A percentile compares a stretch with the other conserved stretches of the same genome.
phyloP scores from a whole-genome alignment of 441 rosid genomes.

The Metrosideros polymorpha region DNA sequence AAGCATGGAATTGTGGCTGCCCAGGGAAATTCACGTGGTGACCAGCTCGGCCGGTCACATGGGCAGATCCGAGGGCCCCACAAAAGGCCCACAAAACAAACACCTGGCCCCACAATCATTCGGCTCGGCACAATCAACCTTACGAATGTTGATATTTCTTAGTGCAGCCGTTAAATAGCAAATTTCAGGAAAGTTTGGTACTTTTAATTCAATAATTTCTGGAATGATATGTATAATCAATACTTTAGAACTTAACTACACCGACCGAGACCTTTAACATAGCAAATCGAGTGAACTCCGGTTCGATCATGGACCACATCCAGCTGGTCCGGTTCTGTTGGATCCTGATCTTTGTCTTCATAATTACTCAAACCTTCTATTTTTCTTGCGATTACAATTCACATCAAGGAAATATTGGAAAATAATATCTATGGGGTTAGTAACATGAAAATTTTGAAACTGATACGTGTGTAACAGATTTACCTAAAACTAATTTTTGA shows the following conservation, averaged over 20 bases:
- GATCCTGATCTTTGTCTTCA: too few relatives aligned
- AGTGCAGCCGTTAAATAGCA: neutral
- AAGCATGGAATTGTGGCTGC: neutral
- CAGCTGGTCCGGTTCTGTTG: fast-evolving
- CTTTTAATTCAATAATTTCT: neutral
- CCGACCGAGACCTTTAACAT: neutral
- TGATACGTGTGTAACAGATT: too few relatives aligned
- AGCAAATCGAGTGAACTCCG: neutral
- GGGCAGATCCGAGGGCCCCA: neutral
- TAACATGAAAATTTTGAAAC: too few relatives aligned
- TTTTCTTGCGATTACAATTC: neutral
- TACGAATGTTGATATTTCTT: neutral
- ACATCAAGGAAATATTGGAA: fast-evolving
- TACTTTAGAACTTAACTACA: neutral
- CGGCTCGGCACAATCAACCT: neutral
- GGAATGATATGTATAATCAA: neutral
- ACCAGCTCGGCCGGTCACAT: slow-evolving; percentile 5
- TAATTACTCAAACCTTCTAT: too few relatives aligned
- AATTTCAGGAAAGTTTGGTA: neutral
- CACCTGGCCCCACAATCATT: neutral
- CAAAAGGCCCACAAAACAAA: neutral
- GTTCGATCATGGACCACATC: neutral
- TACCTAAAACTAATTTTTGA: too few relatives aligned
- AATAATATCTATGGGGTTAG: neutral
- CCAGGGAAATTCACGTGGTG: neutral